phyloP scores from a whole-genome alignment of 495 filamentous ascomycete genomes.

The Arthonia radiata region DNA sequence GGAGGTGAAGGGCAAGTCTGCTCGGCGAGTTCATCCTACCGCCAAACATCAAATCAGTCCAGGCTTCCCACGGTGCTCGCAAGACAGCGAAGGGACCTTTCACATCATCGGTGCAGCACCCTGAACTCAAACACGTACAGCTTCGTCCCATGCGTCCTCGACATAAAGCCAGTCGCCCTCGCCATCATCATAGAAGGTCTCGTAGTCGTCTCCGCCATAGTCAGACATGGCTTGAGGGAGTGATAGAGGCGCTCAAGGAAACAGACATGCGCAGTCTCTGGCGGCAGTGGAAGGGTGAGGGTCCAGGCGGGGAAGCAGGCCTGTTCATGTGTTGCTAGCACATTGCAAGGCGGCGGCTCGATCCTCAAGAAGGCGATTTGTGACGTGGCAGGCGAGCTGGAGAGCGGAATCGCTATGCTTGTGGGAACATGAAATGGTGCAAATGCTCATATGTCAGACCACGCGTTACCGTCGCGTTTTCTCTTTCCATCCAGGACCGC shows the following conservation, averaged over 20 bases:
- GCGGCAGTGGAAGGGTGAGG: not conserved
- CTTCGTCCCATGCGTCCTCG: not conserved
- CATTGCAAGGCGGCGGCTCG: no score
- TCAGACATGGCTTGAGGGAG: not conserved
- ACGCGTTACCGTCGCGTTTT: no score
- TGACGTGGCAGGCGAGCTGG: not conserved
- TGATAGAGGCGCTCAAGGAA: not conserved
- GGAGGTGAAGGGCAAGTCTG: not conserved
- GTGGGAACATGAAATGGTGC: no score
- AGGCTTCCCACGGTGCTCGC: not conserved
- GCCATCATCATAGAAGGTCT: not conserved
- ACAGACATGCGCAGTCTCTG: not conserved
- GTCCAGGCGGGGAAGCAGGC: not conserved
- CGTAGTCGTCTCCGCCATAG: not conserved
- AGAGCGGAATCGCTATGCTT: not conserved
- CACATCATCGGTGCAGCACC: no score
- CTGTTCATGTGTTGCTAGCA: no score
- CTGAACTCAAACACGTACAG: no score
- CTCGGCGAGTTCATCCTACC: not conserved
- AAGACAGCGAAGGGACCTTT: not conserved
- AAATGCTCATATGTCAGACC: no score
- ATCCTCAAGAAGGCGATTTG: not conserved
- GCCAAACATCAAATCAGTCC: no score
- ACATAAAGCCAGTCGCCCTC: not conserved
- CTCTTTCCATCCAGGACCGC: no score